A percentile compares a stretch with the other conserved stretches of the same genome.
These are phyloP conservation scores for Spiraea crenata DNA, from an alignment of 331 rosid genomes.

Conservation along the genomic window DNA sequence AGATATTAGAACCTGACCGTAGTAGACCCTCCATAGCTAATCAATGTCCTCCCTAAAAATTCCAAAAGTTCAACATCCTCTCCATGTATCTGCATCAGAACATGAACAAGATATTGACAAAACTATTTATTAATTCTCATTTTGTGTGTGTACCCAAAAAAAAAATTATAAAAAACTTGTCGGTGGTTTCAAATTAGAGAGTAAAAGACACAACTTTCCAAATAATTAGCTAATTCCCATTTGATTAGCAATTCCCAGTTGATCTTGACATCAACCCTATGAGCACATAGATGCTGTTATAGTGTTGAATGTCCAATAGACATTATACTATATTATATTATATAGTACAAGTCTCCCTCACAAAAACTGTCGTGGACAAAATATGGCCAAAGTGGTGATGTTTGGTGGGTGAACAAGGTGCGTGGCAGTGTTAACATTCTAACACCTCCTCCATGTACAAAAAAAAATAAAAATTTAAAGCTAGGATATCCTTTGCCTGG, in stretches of 20 bases:
- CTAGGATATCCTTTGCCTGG: too few species aligned
- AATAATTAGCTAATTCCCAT: too few species aligned
- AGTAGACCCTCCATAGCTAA: too few species aligned
- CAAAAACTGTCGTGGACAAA: slow-evolving; percentile 11
- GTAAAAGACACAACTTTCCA: too few species aligned
- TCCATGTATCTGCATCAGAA: too few species aligned
- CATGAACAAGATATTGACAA: too few species aligned
- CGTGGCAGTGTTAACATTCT: background rate
- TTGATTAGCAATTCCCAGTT: background rate
- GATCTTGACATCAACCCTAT: too few species aligned
- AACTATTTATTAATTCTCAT: too few species aligned
- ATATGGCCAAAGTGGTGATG: background rate
- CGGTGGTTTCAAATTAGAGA: too few species aligned
- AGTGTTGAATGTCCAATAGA: background rate
- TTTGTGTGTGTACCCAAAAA: background rate
- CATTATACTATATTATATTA: background rate
- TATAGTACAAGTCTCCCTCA: background rate
- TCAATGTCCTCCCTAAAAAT: too few species aligned
- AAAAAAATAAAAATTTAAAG: background rate
- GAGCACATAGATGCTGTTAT: background rate
- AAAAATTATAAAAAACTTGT: background rate
- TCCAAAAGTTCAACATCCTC: too few species aligned
- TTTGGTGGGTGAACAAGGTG: background rate
- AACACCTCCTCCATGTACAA: background rate
- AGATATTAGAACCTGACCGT: too few species aligned